Evolutionary conservation across 306 rosid genomes (phyloP).

Genomic region (Prunus mongolica): DNA sequence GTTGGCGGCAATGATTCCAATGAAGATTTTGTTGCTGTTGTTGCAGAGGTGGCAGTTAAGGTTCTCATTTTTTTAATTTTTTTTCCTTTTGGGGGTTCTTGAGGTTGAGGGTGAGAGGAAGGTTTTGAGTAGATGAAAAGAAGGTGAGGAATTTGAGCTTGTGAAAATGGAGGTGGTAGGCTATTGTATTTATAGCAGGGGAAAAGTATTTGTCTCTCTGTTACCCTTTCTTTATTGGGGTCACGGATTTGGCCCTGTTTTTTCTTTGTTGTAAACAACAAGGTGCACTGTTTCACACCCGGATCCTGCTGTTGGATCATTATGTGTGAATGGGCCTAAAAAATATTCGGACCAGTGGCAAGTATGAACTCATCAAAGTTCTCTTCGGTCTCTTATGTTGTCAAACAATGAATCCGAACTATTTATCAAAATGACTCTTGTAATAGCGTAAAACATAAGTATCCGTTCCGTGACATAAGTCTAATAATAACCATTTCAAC

Average conservation of each 20-base stretch:
- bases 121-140: slow-evolving; percentile 9
- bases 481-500: background rate
- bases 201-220: background rate
- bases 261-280: slow-evolving; percentile 1
- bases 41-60: slow-evolving; percentile 8
- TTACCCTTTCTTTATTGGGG: background rate
- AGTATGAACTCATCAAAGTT: too few relatives aligned
- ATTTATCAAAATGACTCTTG: too few relatives aligned
- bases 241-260: slow-evolving; percentile 46
- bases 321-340: background rate
- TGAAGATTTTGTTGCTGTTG: background rate
- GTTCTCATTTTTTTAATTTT: slow-evolving; percentile 38
- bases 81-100: background rate
- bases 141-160: slow-evolving; percentile 26
- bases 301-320: background rate
- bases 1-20: slow-evolving; percentile 8
- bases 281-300: background rate
- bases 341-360: background rate
- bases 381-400: rapidly evolving
- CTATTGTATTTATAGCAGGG: slow-evolving; percentile 43
- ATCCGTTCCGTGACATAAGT: too few relatives aligned
- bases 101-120: background rate
- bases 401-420: rapidly evolving
- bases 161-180: slow-evolving; percentile 14
- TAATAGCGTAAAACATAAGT: background rate